These are phyloP conservation scores for Sutorius eximius DNA, from an alignment of 1,284 basidiomycete species.

Conservation along the genomic window DNA sequence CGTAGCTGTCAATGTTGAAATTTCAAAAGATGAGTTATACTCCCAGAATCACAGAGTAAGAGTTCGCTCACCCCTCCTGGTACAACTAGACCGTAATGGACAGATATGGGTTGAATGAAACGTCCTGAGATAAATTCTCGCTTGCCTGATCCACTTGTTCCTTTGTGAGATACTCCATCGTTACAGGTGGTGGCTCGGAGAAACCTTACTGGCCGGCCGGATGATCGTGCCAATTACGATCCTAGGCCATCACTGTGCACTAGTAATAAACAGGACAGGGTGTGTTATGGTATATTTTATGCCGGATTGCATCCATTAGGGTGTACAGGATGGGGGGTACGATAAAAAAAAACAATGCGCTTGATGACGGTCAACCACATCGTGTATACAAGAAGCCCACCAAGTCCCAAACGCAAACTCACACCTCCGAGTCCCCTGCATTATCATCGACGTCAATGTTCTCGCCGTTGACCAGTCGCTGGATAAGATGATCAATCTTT, in stretches of 20 bases:
- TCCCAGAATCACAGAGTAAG: background rate
- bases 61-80: slow-evolving; percentile 25
- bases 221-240: too few relatives aligned
- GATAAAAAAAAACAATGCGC: slow-evolving; percentile 8
- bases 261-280: background rate
- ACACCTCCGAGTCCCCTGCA: slow-evolving; percentile 29
- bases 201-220: background rate
- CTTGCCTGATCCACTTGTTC: slow-evolving; percentile 44
- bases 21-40: background rate
- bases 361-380: background rate
- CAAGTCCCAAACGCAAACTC: slow-evolving; percentile 7
- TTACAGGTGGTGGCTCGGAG: background rate
- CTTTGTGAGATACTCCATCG: slow-evolving; percentile 37
- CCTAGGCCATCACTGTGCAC: too few relatives aligned
- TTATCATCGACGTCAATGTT: slow-evolving; percentile 43
- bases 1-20: slow-evolving; percentile 56
- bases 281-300: background rate
- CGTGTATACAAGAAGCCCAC: slow-evolving; percentile 20
- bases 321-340: slow-evolving; percentile 10
- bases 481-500: slow-evolving; percentile 76
- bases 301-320: slow-evolving; percentile 6
- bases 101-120: background rate
- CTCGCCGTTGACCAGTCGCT: slow-evolving; percentile 57
- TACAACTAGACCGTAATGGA: slow-evolving; percentile 14
- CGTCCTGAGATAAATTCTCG: background rate